Evolutionary conservation across 192 early-diverging fungal species (phyloP), one percentile per base, ranked within the genome.

Genomic region (Lobosporangium transversale): DNA sequence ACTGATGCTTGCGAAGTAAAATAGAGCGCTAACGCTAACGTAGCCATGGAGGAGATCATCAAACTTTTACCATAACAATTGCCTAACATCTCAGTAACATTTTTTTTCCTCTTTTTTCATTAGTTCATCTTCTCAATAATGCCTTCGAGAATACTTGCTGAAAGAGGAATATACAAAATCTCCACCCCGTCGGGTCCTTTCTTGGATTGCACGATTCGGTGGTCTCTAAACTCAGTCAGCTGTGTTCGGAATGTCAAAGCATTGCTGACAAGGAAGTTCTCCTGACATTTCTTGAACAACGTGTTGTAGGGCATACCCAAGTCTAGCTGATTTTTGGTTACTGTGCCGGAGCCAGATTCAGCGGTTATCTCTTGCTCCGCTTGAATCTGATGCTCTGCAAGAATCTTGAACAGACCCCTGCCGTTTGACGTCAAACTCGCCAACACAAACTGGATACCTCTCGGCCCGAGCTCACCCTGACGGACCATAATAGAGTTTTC

Each of bases 181-280:
- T 94, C 93, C 12, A 84, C 84, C 29, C 89, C 90, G 65, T 91
- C 90, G 2, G 73, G 48, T 0, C 61, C 79, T 33, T 84, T 67
- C 47, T 81, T 88, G n/a, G 88, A 84, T 36, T 87, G 83, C 12
- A 98, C 91, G 20, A 98, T 90, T 35, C 90, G 82, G 78, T 99
- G 97, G 83, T 97, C 96, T 30, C 88, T 82, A 76, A 97, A 97
- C 80, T 99, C 97, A 2, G 90, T 93, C 54, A 99, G 74, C 73
- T 95, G 92, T n/a, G 94, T 90, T 61, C 90, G 89, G 79, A 99
- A 94, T 0, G 91, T 93, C 51, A 93, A 68, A 24, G 94, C 92
- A 62, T 85, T 94, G 36, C 87, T 90, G 52, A 94, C 94, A 45
- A 91, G 82, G 62, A 97, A 99, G 57, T 86, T 83, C 52, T 97